Base-by-base conservation (phyloP, 1,139 yeast genomes). In the Meyerozyma sp. region DNA sequence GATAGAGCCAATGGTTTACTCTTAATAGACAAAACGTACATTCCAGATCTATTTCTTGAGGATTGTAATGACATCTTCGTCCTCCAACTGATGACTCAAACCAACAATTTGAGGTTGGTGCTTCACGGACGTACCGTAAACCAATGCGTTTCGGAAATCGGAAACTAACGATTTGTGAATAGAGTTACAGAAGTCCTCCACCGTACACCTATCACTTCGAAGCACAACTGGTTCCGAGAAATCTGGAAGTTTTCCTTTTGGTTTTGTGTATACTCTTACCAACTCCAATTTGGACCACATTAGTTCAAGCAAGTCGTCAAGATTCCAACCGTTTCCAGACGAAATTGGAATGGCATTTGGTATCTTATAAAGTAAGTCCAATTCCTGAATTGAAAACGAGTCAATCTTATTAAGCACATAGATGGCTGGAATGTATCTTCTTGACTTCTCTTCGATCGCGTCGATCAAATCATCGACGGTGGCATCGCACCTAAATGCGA, bases 91-190 rank as follows among this genome's bases (percentile, higher is more conserved):
- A 67, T 94, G 98, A 42, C 75, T 66, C 54, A 93, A 74, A 37
- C 98, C 98, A 39, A 91, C 98, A 53, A 82, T 80, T 68, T 93
- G 98, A n/a, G 98, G 98, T 66, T 91, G 97, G 65, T 93, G 98
- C 70, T 93, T 93, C 43, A 91, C 98, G 58, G 95, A 84, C 16
- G 88, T 77, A 36, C 98, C 98, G 59, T 75, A 91, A 1, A 93
- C 98, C 51, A 89, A 77, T 1, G 98, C 98, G 56, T 81, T 85
- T 66, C 88, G 85, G 66, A 94, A 94, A 58, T 94, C 96, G 43
- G 86, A 95, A 32, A 91, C 95, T 63, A 93, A 75, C 39, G 93
- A 82, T 68, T 91, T 93, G 73, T 93, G 99, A 55, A 93, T 94
- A 52, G 93, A 87, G 65, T 90, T 89, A 80, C 98, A 94, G 65